Evolutionary conservation across 2,329 filamentous ascomycete species (phyloP).

Genomic region (Aspergillus sp.): DNA sequence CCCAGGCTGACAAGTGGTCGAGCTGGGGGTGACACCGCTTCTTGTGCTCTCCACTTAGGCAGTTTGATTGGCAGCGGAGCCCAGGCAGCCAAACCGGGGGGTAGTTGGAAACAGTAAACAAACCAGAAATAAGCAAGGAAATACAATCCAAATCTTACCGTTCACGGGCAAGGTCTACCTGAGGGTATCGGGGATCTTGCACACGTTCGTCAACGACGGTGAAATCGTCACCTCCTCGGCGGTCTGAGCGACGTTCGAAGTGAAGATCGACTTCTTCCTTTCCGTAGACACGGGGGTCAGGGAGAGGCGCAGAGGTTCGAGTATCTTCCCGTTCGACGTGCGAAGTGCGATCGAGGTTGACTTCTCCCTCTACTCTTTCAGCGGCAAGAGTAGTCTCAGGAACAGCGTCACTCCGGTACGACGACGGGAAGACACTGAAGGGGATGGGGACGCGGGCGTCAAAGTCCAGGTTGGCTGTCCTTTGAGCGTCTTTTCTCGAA

Average conservation of each 20-base stretch:
- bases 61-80: slow-evolving; percentile 10
- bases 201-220: slow-evolving; percentile 34
- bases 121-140: slow-evolving; percentile 13
- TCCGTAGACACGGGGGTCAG: slow-evolving; percentile 64
- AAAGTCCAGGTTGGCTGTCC: slow-evolving; percentile 99
- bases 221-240: slow-evolving; percentile 8
- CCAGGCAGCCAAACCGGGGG: background rate
- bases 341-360: slow-evolving; percentile 71
- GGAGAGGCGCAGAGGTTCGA: slow-evolving; percentile 68
- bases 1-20: slow-evolving; percentile 1
- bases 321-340: slow-evolving; percentile 98
- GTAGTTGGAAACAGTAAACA: background rate
- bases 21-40: slow-evolving; percentile 22
- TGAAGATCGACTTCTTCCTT: slow-evolving; percentile 87
- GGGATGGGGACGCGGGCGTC: slow-evolving; percentile 98
- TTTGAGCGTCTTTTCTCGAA: slow-evolving; percentile 72
- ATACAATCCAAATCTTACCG: slow-evolving; percentile 39
- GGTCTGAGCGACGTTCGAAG: slow-evolving; percentile 49
- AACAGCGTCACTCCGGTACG: slow-evolving; percentile 78
- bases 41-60: slow-evolving; percentile 24
- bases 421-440: slow-evolving; percentile 99
- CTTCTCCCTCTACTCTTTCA: slow-evolving; percentile 80
- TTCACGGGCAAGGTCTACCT: slow-evolving; percentile 53
- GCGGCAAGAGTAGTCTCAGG: slow-evolving; percentile 63
- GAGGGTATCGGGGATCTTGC: slow-evolving; percentile 40